Base-by-base conservation (phyloP, 106 monocot genomes). In the Cymbidium sinense region DNA sequence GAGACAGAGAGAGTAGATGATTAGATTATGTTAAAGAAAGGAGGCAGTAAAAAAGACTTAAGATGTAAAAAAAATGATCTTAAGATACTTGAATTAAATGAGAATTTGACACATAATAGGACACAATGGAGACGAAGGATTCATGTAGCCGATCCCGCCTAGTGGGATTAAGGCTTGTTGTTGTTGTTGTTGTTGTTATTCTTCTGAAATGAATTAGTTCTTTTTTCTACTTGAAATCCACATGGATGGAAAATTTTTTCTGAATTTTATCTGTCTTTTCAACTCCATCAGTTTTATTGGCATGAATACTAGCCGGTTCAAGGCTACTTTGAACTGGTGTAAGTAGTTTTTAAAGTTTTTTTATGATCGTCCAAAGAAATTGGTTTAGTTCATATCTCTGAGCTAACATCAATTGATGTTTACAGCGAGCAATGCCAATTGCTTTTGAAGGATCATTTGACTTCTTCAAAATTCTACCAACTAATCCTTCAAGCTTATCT, bases 361-460 rank as follows among this genome's bases (percentile, higher is more conserved):
- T 62, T 36, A 76, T 76, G 31, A 35, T 28, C 28, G 25, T 19
- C n/a, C n/a, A n/a, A n/a, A n/a, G 37, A 64, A 41, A 29, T 13
- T 74, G 2, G 28, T 71, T 37, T 69, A 23, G 58, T 58, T n/a
- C 4, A 50, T 35, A 27, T 37, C 4, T 30, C 23, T 29, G 7
- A 19, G 12, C 18, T n/a, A n/a, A 29, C 35, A n/a, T 27, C 7
- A 73, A 21, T 29, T 72, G 1, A 58, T 79, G 18, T 70, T 74
- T 77, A 85, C 87, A 99, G 98, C 70, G 88, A 34, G 78, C 81
- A 78, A 74, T 90, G 77, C 94, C 94, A 23, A 84, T 69, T 76
- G 78, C 84, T 82, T 84, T 99, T 78, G 92, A 88, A 64, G 90
- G 88, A 50, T 83, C 88, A 64, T 94, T 90, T 88, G 98, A 99